Evolutionary conservation across 2,329 filamentous ascomycete genomes (phyloP), one percentile per base, ranked within the genome.

Genomic region (Phaeomoniella chlamydospora): DNA sequence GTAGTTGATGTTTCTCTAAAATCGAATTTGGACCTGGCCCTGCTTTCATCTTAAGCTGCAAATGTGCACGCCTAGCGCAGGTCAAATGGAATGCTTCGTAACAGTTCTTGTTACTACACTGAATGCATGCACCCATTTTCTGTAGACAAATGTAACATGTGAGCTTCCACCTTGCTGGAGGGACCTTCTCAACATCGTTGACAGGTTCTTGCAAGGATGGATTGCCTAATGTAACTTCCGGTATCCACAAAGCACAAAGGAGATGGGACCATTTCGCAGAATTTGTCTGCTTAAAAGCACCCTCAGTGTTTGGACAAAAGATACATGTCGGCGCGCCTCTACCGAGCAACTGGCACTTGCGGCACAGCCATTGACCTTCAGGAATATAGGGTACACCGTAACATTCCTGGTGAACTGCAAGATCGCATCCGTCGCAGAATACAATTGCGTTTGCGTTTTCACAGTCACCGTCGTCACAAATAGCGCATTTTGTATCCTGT

Each of bases 371-470:
- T 58, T 98, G 90, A 13, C 90, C 90, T 61, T 98, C 90, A 2
- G 90, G 90, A 45, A 98, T 98, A 57, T 94, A 98, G 1, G 90
- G 90, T 33, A 98, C 90, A 38, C 90, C 90, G 53, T 98, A 98
- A 58, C 90, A 98, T 62, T 98, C 90, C 57, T 98, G 90, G 57
- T 98, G 90, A 6, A 98, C 90, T 3, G 90, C 90, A 35, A 98
- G 66, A 58, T 98, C 92, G 58, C 90, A 98, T 3, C 90, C 90
- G 54, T 98, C 90, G 55, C 90, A 98, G 53, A 98, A 98, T 15
- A 98, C 90, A 50, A 98, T 98, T 1, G 90, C 90, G 52, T 98
- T 98, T 15, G 90, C 92, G 56, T 98, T 98, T 60, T 98, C 90
- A 52, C 90, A 98, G 53, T 98, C 90, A n/a, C 90, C 90, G 51